Conservation (phyloP, 2,329 filamentous ascomycete species). For the Aspergillus sp. region DNA sequence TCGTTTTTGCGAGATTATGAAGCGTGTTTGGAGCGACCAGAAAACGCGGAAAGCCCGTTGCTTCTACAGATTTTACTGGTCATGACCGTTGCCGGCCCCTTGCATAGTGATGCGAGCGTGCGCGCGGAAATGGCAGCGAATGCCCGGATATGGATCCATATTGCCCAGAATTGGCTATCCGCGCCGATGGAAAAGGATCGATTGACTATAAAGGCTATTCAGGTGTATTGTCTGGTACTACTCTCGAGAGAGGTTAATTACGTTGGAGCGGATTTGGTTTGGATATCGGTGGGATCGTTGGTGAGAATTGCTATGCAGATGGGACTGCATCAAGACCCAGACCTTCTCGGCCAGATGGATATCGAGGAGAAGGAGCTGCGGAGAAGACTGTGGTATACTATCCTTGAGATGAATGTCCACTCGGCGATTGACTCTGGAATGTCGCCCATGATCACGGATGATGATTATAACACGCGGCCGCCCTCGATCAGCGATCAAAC, state of each 20-base stretch:
- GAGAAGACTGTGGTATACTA: constrained; percentile 35
- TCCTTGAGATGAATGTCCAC: constrained; percentile 36
- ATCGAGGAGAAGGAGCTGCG: constrained; percentile 25
- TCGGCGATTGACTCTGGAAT: constrained; percentile 31
- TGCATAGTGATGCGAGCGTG: constrained; percentile 11
- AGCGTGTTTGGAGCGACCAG: constrained; percentile 13
- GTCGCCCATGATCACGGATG: constrained; percentile 27
- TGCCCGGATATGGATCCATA: constrained; percentile 13
- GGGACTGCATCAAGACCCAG: constrained; percentile 34
- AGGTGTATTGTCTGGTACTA: constrained; percentile 21
- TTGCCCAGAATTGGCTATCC: constrained; percentile 22
- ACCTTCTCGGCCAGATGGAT: constrained; percentile 19
- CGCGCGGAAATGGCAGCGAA: constrained; percentile 11
- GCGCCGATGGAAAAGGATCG: constrained; percentile 23
- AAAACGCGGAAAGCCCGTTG: constrained; percentile 8
- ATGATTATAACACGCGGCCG: constrained; percentile 34
- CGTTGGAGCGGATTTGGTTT: constrained; percentile 32
- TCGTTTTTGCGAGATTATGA: constrained; percentile 29
- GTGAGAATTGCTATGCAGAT: constrained; percentile 32
- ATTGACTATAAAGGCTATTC: constrained; percentile 16
- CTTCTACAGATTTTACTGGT: constrained; percentile 25
- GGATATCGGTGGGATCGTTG: constrained; percentile 34
- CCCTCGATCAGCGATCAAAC: constrained; percentile 17
- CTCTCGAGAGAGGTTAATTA: constrained; percentile 18
- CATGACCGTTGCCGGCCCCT: constrained; percentile 13